Conservation (phyloP, 768 basidiomycete species). For the Suillus tomentosus region DNA sequence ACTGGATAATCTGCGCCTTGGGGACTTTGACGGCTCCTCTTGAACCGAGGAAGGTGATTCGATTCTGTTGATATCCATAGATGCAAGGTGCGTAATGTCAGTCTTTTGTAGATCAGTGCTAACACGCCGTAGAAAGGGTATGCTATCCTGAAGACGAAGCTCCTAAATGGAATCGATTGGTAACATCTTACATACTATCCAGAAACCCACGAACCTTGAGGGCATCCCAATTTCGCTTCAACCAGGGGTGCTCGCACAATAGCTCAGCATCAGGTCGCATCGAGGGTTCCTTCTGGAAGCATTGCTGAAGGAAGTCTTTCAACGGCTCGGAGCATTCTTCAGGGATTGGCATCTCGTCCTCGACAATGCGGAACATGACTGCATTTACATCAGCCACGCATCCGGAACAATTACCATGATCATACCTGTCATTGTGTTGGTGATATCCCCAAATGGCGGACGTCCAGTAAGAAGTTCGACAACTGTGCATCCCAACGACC, state of each 20-base stretch:
- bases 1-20: slow-evolving; percentile 41
- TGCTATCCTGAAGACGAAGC: slow-evolving; percentile 89
- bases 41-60: slow-evolving; percentile 45
- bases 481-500: slow-evolving; percentile 94
- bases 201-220: slow-evolving; percentile 57
- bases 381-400: slow-evolving; percentile 14
- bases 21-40: slow-evolving; percentile 41
- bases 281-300: slow-evolving; percentile 87
- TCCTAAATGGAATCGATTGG: slow-evolving; percentile 45
- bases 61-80: slow-evolving; percentile 33
- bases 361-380: slow-evolving; percentile 99
- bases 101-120: slow-evolving; percentile 82
- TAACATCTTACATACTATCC: neutral
- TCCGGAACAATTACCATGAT: slow-evolving; percentile 16
- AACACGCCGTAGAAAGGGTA: slow-evolving; percentile 91
- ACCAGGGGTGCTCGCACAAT: slow-evolving; percentile 91
- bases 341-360: slow-evolving; percentile 87
- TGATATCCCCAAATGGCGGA: slow-evolving; percentile 89
- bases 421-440: slow-evolving; percentile 88
- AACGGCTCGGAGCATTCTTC: slow-evolving; percentile 76
- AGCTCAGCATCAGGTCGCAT: slow-evolving; percentile 81
- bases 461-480: slow-evolving; percentile 91
- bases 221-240: slow-evolving; percentile 77
- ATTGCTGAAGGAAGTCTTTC: slow-evolving; percentile 77
- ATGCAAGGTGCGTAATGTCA: slow-evolving; percentile 56